Evolutionary conservation across 345 rosid species (phyloP).

Genomic region (Hypericum perforatum): DNA sequence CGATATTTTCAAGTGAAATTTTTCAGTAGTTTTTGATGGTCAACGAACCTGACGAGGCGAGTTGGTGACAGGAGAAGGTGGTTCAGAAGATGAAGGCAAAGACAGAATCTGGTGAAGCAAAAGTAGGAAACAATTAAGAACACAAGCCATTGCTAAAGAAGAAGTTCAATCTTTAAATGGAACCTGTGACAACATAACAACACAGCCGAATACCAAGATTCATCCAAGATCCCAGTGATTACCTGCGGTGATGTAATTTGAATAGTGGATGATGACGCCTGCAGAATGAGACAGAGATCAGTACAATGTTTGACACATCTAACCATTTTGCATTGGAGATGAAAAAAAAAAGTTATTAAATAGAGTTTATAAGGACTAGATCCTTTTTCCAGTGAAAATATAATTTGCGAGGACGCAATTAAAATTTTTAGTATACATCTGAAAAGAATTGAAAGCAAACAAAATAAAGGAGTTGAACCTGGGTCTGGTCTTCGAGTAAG

Average conservation of each 20-base stretch:
- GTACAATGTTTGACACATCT: not conserved
- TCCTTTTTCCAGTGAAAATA: not conserved
- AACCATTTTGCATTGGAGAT: no score
- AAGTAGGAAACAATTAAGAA: slow-evolving; percentile 13
- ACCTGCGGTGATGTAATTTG: slow-evolving; percentile 20
- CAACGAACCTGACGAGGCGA: slow-evolving; percentile 43
- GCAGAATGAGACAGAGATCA: slow-evolving; percentile 4
- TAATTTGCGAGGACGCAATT: not conserved
- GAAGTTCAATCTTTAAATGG: no score
- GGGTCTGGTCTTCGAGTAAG: slow-evolving; percentile 22
- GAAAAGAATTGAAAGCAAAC: not conserved
- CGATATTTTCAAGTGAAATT: not conserved
- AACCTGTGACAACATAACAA: no score
- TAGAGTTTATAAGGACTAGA: not conserved
- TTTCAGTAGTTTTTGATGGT: not conserved
- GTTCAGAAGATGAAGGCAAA: slow-evolving; percentile 39
- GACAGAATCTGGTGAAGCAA: slow-evolving; percentile 33
- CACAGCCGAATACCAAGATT: no score
- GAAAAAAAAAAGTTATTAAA: not conserved
- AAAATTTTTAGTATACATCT: not conserved
- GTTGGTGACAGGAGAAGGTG: slow-evolving; percentile 29
- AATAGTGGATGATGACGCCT: slow-evolving; percentile 16
- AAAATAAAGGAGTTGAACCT: slow-evolving; percentile 22
- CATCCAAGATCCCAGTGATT: not conserved
- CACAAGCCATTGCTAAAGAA: no score